Base-by-base conservation (phyloP, 305 asterid species). In the Fraxinus platypoda region DNA sequence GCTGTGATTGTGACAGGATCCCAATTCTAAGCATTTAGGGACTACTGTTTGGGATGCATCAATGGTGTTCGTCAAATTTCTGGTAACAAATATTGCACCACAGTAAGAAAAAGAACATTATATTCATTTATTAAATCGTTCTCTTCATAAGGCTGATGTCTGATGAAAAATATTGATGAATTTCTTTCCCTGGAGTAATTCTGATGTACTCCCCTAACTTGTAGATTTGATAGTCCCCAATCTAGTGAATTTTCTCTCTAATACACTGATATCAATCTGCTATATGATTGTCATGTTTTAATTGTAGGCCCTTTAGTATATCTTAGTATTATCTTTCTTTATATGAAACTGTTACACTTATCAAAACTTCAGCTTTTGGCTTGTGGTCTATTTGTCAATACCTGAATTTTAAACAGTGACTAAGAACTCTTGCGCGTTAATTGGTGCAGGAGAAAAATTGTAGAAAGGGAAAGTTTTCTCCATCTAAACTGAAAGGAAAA, bases 1-100 rank as follows among this genome's bases (percentile, higher is more conserved):
- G 38, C 82, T 83, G 77, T 80, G 15, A 76, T 80, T 84, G 25
- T 87, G 86, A 25, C 86, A 95, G 99, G 97, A 95, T 89, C 99
- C 98, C 54, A 94, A 93, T 88, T 95, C 99, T 82, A 93, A 94
- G 90, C 98, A 95, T 87, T 83, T 94, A 73, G 99, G 99, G 49
- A 95, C 99, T 78, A 95, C 99, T 33, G 98, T 95, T 78, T 95
- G 99, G 99, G 99, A 95, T 88, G 97, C 99, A 57, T 95, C 99
- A 35, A 92, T 95, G 99, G 99, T 95, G 82, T 87, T 95, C 37
- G 95, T 89, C 86, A 95, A 95, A 85, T 95, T 89, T 91, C 92
- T 95, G 97, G 99, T 95, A 88, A 86, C 35, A 66, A 64, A 64
- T 25, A 66, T 26, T 66, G 31, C 34, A 9, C 15, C 19, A 57